Percentiles rank a stretch among this genome's conserved stretches.
These are phyloP conservation scores for Boletus sp. DNA, from an alignment of 768 basidiomycete species.

Conservation along the genomic window DNA sequence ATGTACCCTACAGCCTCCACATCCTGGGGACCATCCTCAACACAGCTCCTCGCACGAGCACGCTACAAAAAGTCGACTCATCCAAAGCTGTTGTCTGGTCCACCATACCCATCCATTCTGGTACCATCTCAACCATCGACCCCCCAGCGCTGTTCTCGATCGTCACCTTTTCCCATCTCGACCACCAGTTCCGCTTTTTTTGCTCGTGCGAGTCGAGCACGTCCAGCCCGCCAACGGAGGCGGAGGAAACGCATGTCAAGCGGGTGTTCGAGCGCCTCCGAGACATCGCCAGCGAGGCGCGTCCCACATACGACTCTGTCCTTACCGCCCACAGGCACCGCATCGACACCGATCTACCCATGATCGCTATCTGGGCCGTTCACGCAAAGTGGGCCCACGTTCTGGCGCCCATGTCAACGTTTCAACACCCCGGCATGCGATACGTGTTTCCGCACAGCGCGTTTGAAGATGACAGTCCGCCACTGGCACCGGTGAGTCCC, in stretches of 20 bases:
- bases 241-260: constrained; percentile 13
- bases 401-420: constrained; percentile 6
- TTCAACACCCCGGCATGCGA: neutral
- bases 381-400: constrained; percentile 8
- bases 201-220: constrained; percentile 13
- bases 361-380: constrained; percentile 7
- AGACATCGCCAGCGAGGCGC: neutral
- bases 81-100: constrained; percentile 21
- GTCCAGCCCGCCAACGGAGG: neutral
- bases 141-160: constrained; percentile 19
- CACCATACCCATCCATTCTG: constrained; percentile 6
- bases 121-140: neutral
- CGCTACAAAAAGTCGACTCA: constrained; percentile 10
- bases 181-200: constrained; percentile 13
- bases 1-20: constrained; percentile 10
- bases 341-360: constrained; percentile 6
- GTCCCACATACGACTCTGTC: constrained; percentile 6
- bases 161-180: constrained; percentile 9
- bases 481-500: neutral
- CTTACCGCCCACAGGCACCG: neutral
- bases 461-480: neutral
- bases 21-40: constrained; percentile 21
- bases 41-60: constrained; percentile 9
- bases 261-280: constrained; percentile 11
- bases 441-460: constrained; percentile 3